Conservation (phyloP, 306 rosid genomes). For the Vachellia collinsii region DNA sequence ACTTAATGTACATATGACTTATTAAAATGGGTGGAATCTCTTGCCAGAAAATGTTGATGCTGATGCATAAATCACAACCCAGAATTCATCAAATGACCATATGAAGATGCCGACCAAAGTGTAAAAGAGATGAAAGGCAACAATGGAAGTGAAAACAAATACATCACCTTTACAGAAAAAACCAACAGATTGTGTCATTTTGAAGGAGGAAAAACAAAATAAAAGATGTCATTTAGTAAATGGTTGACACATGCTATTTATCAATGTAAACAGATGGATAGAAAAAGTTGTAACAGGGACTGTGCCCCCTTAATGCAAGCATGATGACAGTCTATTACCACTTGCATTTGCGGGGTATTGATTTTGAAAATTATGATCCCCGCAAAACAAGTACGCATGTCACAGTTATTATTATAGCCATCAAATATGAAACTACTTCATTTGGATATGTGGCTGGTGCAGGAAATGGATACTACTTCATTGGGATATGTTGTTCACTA, state of each 20-base stretch:
- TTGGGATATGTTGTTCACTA: neutral
- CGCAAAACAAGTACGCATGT: neutral
- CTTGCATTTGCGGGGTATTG: neutral
- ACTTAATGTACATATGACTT: neutral
- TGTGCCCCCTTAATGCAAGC: neutral
- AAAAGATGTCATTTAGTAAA: neutral
- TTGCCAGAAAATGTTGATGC: neutral
- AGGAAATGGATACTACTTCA: neutral
- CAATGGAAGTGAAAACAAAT: neutral
- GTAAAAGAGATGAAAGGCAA: slow-evolving; percentile 4
- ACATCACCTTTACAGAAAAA: neutral
- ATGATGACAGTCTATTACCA: neutral
- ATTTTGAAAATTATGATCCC: neutral
- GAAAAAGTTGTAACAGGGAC: neutral
- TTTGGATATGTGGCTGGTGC: neutral
- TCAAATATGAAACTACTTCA: neutral
- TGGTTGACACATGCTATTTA: neutral
- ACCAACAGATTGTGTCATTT: slow-evolving; percentile 12
- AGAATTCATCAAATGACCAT: slow-evolving; percentile 15
- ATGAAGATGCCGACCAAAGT: neutral
- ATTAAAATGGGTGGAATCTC: slow-evolving; percentile 16
- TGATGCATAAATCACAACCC: slow-evolving; percentile 1
- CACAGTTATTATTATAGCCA: neutral
- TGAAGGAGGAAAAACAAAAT: neutral
- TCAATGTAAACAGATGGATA: neutral